Conservation (phyloP, 257 asterid species). For the Primulina tabacum region DNA sequence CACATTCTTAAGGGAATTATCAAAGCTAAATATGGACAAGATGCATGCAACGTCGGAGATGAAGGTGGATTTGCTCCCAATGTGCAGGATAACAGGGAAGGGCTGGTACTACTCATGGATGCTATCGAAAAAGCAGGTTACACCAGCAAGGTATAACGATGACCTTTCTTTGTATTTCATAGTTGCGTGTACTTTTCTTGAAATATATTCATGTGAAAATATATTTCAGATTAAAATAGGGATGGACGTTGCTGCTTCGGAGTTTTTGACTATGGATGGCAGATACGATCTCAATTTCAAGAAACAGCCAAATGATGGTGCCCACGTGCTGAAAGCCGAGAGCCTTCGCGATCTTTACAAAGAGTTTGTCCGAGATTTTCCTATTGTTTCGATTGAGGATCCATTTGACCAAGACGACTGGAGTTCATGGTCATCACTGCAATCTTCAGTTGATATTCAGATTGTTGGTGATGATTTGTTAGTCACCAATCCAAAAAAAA, state of each 20-base stretch:
- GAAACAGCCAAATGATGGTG: slow-evolving; percentile 96
- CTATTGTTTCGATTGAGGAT: slow-evolving; percentile 95
- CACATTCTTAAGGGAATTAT: slow-evolving; percentile 91
- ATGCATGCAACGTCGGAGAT: slow-evolving; percentile 98
- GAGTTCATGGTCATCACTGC: slow-evolving; percentile 88
- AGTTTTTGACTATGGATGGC: slow-evolving; percentile 76
- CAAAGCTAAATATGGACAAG: slow-evolving; percentile 96
- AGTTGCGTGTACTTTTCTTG: slow-evolving; percentile 17
- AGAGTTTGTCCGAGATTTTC: slow-evolving; percentile 84
- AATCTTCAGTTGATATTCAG: slow-evolving; percentile 81
- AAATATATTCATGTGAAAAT: slow-evolving; percentile 7
- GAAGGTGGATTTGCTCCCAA: slow-evolving; percentile 99
- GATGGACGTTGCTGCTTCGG: slow-evolving; percentile 99
- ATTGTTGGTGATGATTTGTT: slow-evolving; percentile 91
- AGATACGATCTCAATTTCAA: slow-evolving; percentile 94
- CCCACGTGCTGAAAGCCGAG: slow-evolving; percentile 71
- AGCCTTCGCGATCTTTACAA: slow-evolving; percentile 76
- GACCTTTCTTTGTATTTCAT: slow-evolving; percentile 7
- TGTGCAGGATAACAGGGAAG: slow-evolving; percentile 97
- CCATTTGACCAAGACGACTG: slow-evolving; percentile 99
- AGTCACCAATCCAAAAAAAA: slow-evolving; percentile 94
- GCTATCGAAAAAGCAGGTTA: slow-evolving; percentile 96
- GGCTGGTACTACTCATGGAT: slow-evolving; percentile 82
- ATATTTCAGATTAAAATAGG: slow-evolving; percentile 86
- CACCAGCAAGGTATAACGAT: slow-evolving; percentile 62